Evolutionary conservation across 495 filamentous ascomycete species (phyloP), one percentile per base, ranked within the genome.

Genomic region (Daldinia loculata): DNA sequence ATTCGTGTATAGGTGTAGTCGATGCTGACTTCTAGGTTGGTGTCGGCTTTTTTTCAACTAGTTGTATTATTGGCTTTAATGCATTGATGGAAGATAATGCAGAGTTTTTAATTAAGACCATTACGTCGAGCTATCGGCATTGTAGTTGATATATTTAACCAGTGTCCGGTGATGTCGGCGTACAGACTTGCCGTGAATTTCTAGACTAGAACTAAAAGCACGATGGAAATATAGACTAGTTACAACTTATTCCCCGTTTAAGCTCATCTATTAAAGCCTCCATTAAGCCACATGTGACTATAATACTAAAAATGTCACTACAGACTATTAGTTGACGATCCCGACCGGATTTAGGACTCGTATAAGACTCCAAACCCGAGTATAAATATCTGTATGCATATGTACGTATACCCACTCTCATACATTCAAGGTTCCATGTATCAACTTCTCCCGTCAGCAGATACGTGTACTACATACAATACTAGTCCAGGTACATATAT

Each of bases 31-130:
- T 61, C 36, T 22, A 48, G 43, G 43, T 48, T 24, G 43, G n/a
- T 26, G 27, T 68, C 39, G 65, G 65, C 51, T 38, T 53, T 24
- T 24, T 30, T 53, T 61, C 41, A 11, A 38, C 58, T 15, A 17
- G 30, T 50, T 64, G 60, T 68, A 72, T 68, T 53, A 61, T 61
- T 57, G 26, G 50, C 26, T 30, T 53, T 53, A 63, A 17, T 55
- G 60, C 60, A 72, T 66, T 63, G 60, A 51, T 60, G 30, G 22
- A 29, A 27, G 30, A 72, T 9, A 50, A 66, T 57, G 27, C 48
- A 66, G 22, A 34, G 6, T 30, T 63, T 66, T 30, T 67, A 62
- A 70, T 65, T 32, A 27, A 27, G 51, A 48, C 50, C 19, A 7
- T 56, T 17, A 32, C 27, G 17, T 66, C 56, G 15, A 51, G 9